These are phyloP conservation scores for Suhomyces yuchorum DNA, from an alignment of 1,139 yeast species.

Conservation along the genomic window DNA sequence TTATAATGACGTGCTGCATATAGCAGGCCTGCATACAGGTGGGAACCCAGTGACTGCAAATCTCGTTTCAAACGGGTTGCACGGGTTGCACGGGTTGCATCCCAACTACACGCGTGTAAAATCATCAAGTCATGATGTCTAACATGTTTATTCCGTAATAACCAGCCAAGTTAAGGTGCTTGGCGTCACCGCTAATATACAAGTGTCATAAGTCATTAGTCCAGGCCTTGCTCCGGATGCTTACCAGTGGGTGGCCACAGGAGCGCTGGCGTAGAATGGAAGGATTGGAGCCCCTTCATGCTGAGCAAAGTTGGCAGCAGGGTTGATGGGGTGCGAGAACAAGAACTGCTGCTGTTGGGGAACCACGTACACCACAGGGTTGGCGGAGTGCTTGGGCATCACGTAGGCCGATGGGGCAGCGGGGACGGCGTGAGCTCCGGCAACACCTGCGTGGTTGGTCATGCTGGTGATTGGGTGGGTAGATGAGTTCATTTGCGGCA, in stretches of 20 bases:
- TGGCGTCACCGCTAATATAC: conserved; percentile 9
- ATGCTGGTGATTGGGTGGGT: not conserved
- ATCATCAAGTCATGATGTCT: not conserved
- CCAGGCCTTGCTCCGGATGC: not conserved
- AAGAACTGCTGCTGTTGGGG: conserved; percentile 12
- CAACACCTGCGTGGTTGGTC: not conserved
- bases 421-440: too few relatives aligned
- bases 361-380: conserved; percentile 4
- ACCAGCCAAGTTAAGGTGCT: conserved; percentile 11
- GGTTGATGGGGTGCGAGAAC: conserved; percentile 3
- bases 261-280: conserved; percentile 3
- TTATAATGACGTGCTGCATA: not conserved
- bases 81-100: not conserved
- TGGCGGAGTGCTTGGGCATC: conserved; percentile 7
- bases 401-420: not conserved
- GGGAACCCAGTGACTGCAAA: conserved; percentile 1
- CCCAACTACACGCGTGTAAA: not conserved
- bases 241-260: not conserved
- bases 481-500: not conserved
- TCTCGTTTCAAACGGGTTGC: conserved; percentile 1
- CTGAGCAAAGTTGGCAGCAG: conserved; percentile 1
- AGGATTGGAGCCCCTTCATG: conserved; percentile 4
- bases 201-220: conserved; percentile 4
- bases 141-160: conserved; percentile 2
- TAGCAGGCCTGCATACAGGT: not conserved